Evolutionary conservation across 345 rosid genomes (phyloP).

Genomic region (Gossypium raimondii): DNA sequence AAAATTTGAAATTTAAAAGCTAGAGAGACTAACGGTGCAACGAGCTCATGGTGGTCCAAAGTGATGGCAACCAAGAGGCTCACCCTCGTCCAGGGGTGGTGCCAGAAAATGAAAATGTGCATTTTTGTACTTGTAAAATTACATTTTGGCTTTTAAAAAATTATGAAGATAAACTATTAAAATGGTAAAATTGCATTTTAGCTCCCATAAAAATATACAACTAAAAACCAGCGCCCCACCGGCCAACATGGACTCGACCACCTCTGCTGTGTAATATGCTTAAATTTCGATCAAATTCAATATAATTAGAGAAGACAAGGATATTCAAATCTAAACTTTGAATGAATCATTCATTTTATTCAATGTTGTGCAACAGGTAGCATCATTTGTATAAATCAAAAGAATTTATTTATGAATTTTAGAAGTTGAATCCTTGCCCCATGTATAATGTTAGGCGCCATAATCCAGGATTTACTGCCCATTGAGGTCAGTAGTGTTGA

Average conservation of each 20-base stretch:
- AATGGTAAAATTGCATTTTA: no score
- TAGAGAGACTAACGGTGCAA: neutral
- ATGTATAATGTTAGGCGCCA: neutral
- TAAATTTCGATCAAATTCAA: neutral
- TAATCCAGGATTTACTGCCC: neutral
- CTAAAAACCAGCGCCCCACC: neutral
- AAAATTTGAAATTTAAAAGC: no score
- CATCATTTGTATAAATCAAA: neutral
- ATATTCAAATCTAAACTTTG: neutral
- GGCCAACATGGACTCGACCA: neutral
- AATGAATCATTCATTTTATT: neutral
- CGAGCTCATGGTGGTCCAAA: neutral
- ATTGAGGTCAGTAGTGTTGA: conserved; percentile 20
- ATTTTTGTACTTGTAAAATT: no score
- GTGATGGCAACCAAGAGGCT: neutral
- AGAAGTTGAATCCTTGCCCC: neutral
- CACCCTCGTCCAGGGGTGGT: no score
- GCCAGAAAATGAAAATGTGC: no score
- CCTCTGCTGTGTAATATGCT: neutral
- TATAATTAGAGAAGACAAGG: neutral
- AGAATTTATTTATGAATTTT: neutral
- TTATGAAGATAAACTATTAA: no score
- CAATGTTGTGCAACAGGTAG: neutral
- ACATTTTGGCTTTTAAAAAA: no score
- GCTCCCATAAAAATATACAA: no score